Evolutionary conservation across 202 grass and related monocot genomes (phyloP), one percentile per base, ranked within the genome.

Genomic region (Setaria italica): DNA sequence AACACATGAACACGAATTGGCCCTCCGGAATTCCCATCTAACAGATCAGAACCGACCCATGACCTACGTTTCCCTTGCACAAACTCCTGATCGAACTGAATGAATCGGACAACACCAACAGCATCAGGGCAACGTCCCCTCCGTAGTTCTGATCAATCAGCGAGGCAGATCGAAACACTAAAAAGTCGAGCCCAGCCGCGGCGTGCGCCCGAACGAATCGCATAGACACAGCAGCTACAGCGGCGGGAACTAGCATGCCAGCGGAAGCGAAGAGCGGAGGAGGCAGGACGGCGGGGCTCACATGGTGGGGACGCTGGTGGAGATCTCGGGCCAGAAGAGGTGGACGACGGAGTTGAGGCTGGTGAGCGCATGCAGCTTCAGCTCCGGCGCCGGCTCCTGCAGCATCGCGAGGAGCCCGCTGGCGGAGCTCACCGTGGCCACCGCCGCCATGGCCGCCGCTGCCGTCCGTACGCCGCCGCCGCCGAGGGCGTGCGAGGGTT

Each of bases 251-350:
- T 30, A 78, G 73, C 33, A 76, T 17, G 1, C 37, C 58, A 50
- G 39, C 12, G 7, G 30, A 73, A 78, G 30, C 1, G 46, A 78
- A 80, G 35, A 16, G 62, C 7, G 10, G 60, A 47, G 15, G 58
- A 20, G n/a, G 53, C 78, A 51, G 72, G 41, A 59, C 45, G 12
- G 30, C 10, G 13, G 46, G 21, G 19, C 97, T 93, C 88, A 97
- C 97, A 99, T 97, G 70, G 88, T 85, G 39, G 94, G 97, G 13
- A 99, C 92, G 85, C 90, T 93, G 80, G 97, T 97, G 89, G 97
- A 99, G 92, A 99, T 99, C 94, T 99, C 97, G 21, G 94, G 92
- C 92, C 94, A 99, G 89, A 94, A 94, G 90, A 97, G 97, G 83
- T 94, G 97, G 74, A 97, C 97, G 56, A 94, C 83, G 63, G 90